Evolutionary conservation across 352 stramenopile species (phyloP).

Genomic region (Phytophthora pistaciae): DNA sequence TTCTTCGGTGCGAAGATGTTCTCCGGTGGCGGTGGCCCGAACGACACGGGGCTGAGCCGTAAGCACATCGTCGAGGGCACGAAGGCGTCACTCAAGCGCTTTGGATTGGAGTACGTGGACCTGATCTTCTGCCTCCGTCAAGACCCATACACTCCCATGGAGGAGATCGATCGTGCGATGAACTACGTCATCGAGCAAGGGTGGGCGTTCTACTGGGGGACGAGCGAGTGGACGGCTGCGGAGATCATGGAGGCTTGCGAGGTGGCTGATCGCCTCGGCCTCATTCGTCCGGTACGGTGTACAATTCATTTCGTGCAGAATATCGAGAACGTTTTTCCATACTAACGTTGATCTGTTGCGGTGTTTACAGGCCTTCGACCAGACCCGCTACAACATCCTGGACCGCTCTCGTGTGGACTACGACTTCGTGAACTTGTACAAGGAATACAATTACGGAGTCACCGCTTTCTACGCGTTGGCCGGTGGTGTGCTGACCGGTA

Average conservation of each 20-base stretch:
- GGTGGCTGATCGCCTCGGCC: constrained; percentile 49
- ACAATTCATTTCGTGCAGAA: constrained; percentile 5
- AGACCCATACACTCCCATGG: constrained; percentile 57
- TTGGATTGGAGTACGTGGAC: constrained; percentile 63
- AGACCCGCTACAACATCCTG: constrained; percentile 78
- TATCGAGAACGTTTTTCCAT: neutral
- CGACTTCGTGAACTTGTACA: constrained; percentile 64
- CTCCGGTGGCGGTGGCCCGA: constrained; percentile 26
- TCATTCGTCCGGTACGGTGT: constrained; percentile 41
- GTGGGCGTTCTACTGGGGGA: constrained; percentile 74
- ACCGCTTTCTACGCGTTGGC: constrained; percentile 40
- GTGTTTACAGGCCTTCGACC: constrained; percentile 51
- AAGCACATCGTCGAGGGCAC: constrained; percentile 56
- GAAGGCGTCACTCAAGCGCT: constrained; percentile 45
- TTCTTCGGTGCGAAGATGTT: constrained; percentile 6
- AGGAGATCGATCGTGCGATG: constrained; percentile 72
- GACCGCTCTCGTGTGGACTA: constrained; percentile 72
- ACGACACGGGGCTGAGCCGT: constrained; percentile 35
- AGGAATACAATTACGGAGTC: constrained; percentile 71
- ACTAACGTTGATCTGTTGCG: constrained; percentile 20
- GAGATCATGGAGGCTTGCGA: constrained; percentile 72
- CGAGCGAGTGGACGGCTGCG: constrained; percentile 66
- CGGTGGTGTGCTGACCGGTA: constrained; percentile 67
- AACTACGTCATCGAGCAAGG: constrained; percentile 64
- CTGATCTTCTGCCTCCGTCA: constrained; percentile 61